phyloP scores from a whole-genome alignment of 768 basidiomycete species.

The Tylopilus sp. region DNA sequence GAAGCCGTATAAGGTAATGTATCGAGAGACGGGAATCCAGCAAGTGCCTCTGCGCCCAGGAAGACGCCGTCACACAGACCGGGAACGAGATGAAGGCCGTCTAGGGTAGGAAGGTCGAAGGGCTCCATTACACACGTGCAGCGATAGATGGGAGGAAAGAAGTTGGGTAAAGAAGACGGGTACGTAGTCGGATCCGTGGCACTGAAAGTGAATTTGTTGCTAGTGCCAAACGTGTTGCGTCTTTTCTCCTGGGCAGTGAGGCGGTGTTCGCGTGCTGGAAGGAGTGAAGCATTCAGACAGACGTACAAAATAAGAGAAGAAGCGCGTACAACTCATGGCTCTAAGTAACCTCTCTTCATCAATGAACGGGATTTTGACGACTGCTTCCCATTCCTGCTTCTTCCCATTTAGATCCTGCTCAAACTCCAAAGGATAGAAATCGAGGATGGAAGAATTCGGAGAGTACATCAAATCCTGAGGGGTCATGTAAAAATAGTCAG shows the following conservation, averaged over 20 bases:
- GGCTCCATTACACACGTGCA: conserved; percentile 78
- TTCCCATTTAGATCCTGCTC: conserved; percentile 96
- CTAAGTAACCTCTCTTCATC: conserved; percentile 71
- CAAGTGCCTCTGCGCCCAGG: conserved; percentile 80
- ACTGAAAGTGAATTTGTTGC: conserved; percentile 74
- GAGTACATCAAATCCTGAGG: conserved; percentile 85
- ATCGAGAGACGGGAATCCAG: conserved; percentile 94
- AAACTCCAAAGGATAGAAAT: conserved; percentile 93
- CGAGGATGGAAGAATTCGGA: conserved; percentile 79
- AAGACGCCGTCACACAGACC: conserved; percentile 88
- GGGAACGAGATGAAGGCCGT: conserved; percentile 78
- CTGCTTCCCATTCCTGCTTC: conserved; percentile 98
- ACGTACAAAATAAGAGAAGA: background rate
- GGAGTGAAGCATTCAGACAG: background rate
- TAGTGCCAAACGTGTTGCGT: conserved; percentile 78
- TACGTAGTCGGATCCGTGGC: conserved; percentile 62
- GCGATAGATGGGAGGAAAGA: conserved; percentile 85
- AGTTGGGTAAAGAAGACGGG: conserved; percentile 89
- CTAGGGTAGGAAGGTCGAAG: conserved; percentile 85
- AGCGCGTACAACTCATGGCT: conserved; percentile 69
- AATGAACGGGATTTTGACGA: conserved; percentile 99
- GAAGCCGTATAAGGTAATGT: conserved; percentile 77
- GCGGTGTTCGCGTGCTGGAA: conserved; percentile 69
- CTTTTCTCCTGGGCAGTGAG: conserved; percentile 70
- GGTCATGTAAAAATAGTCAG: background rate